Conservation (phyloP, 2,329 filamentous ascomycete genomes). For the Fusarium decemcellulare region DNA sequence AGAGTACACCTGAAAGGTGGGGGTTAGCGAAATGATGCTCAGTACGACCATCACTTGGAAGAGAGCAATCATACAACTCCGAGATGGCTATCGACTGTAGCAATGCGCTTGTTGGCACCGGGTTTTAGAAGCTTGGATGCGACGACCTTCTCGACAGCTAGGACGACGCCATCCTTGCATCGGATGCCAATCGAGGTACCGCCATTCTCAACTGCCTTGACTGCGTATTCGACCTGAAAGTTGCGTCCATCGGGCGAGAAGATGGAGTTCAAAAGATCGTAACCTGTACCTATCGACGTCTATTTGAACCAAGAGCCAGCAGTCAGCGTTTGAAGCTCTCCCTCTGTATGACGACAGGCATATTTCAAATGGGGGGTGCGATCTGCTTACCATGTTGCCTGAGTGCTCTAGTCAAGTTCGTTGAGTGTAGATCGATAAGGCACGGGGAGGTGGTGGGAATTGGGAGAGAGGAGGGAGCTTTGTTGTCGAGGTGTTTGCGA, state of each 20-base stretch:
- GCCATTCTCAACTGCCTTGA: conserved; percentile 98
- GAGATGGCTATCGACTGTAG: conserved; percentile 92
- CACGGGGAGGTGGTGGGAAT: conserved; percentile 21
- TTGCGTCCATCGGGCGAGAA: conserved; percentile 99
- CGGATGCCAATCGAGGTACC: conserved; percentile 96
- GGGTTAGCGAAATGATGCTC: conserved; percentile 16
- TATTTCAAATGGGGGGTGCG: conserved; percentile 14
- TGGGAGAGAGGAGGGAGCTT: conserved; percentile 34
- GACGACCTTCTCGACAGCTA: conserved; percentile 97
- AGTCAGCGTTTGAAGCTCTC: conserved; percentile 46
- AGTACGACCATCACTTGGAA: not conserved
- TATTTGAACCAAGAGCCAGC: conserved; percentile 55
- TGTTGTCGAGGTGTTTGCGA: conserved; percentile 36
- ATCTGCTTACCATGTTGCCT: conserved; percentile 52
- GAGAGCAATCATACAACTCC: conserved; percentile 80
- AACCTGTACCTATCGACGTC: conserved; percentile 99
- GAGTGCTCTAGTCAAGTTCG: conserved; percentile 33
- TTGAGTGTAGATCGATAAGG: conserved; percentile 8
- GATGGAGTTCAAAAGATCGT: conserved; percentile 99
- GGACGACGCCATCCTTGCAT: conserved; percentile 96
- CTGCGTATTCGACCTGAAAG: conserved; percentile 99
- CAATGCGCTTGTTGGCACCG: conserved; percentile 96
- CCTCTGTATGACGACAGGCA: conserved; percentile 40
- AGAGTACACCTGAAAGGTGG: conserved; percentile 79
- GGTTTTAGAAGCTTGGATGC: conserved; percentile 95